Base-by-base conservation (phyloP, 2,329 filamentous ascomycete genomes). In the Penicillium sp. region DNA sequence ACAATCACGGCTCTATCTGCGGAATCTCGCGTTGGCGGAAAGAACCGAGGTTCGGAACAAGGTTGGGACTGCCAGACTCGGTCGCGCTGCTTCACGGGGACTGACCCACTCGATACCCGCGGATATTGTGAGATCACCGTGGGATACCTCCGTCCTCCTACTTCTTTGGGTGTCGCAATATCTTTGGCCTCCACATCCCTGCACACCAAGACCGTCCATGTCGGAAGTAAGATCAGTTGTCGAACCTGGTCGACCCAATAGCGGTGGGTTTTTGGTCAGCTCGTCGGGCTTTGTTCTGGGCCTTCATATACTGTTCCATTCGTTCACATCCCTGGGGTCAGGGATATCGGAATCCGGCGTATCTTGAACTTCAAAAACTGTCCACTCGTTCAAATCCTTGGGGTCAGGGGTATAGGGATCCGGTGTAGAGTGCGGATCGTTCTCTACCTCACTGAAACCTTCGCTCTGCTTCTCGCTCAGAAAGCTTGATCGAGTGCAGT, bases 11-110 rank as follows among this genome's bases (percentile, higher is more conserved):
- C 18, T 37, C 18, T 23, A n/a, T 48, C 43, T 40, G 42, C 34
- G 48, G 52, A 57, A 55, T 37, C 44, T 36, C 54, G 51, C 46
- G 46, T 43, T 42, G 33, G 36, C 54, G 54, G 52, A 58, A 64
- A 47, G 48, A 52, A 61, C 67, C 67, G 67, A 69, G 67, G 67
- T 57, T 67, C 63, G 65, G 65, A 61, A 63, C 33, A 51, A 51
- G 54, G 54, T 56, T 55, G 42, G 47, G 36, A 49, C 29, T 60
- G 52, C 57, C 57, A 51, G 7, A 50, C 51, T 56, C 36, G 54
- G 56, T 55, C 16, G 40, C 39, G 40, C 39, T 43, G 44, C 54
- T 48, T 48, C 50, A 31, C 42, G 42, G 26, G 42, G 26, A 45
- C 10, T n/a, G 42, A 9, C 42, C 42, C 42, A 45, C 37, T 33